Evolutionary conservation across 495 filamentous ascomycete genomes (phyloP), one percentile per base, ranked within the genome.

Genomic region (Talaromyces liani): DNA sequence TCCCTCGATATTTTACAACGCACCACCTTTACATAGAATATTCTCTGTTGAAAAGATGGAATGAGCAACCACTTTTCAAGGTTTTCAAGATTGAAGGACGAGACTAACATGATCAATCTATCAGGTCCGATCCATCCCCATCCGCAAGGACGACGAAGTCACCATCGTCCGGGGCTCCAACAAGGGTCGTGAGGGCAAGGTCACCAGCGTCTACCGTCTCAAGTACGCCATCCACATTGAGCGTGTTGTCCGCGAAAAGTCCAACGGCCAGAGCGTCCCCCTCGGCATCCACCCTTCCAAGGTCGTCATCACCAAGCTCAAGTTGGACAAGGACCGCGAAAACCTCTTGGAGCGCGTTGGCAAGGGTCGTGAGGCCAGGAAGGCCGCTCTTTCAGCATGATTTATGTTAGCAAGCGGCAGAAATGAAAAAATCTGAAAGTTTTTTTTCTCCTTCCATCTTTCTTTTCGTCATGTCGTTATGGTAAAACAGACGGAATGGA

Each of bases 131-230:
- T 89, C 89, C 71, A 96, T 98, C 74, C 94, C 94, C 73, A 85
- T 98, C 85, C 92, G 94, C 83, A 95, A 95, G 80, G 93, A 97
- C 78, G 94, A 99, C 80, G 91, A 96, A 80, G 92, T 98, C 70
- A 78, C 80, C 72, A 87, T 99, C 72, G 85, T 89, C 70, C 92
- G 94, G 62, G 94, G 94, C 69, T 77, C 78, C 78, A 87, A 94
- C 82, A 97, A 97, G 85, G 93, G 92, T 77, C 91, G 91, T 69
- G 92, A 96, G 79, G 93, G 93, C 63, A 93, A 95, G 82, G 84
- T 98, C 80, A 92, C 86, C 72, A 88, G 87, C 70, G 92, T 97
- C 75, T 98, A 99, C 90, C 93, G 94, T 80, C 90, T 96, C 71
- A 97, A 97, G 83, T 98, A 91, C 80, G 82, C 88, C 74, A 85